Evolutionary conservation across 768 basidiomycete genomes (phyloP), one percentile per base, ranked within the genome.

Genomic region (Hygrophoropsis aurantiaca): DNA sequence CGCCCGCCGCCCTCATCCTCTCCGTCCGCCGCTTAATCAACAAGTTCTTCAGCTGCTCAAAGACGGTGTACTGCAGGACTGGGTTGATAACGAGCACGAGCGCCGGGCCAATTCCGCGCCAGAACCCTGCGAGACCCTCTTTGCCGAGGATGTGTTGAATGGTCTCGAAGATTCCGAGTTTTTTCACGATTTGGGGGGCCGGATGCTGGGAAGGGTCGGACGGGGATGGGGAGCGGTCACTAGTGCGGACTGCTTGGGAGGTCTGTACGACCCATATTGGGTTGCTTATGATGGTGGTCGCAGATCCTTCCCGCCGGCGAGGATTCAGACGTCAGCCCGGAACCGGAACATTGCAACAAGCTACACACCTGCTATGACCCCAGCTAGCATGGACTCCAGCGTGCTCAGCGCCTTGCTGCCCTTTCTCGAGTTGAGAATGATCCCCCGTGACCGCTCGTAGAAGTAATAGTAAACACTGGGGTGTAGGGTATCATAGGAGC

Each of bases 241-340:
- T 66, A 26, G 79, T 82, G 41, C 74, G 78, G 25, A 87, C 85
- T 8, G 88, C 85, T 64, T 95, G 93, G 7, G 86, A 85, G 5
- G 92, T 93, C 64, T 98, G 94, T 18, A 98, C 76, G 40, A 97
- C 93, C 97, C 97, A 99, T 50, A 98, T 87, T 3, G 95, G 95
- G 67, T 98, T 97, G 63, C 84, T 88, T 52, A 90, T 77, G 53
- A 95, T 67, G 3, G 92, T 88, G 3, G 95, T 97, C 10, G 88
- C 88, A 35, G 87, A 87, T 32, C 94, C 94, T 91, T n/a, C n/a
- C n/a, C n/a, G n/a, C n/a, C 53, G 3, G 23, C n/a, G 25, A 32
- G 49, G 27, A 36, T 44, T 32, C 51, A 30, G 18, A 46, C 20
- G n/a, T n/a, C n/a, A n/a, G n/a, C n/a, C n/a, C n/a, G 48, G 23